phyloP scores from a whole-genome alignment of 495 filamentous ascomycete species.

The Trichoderma erinaceum region DNA sequence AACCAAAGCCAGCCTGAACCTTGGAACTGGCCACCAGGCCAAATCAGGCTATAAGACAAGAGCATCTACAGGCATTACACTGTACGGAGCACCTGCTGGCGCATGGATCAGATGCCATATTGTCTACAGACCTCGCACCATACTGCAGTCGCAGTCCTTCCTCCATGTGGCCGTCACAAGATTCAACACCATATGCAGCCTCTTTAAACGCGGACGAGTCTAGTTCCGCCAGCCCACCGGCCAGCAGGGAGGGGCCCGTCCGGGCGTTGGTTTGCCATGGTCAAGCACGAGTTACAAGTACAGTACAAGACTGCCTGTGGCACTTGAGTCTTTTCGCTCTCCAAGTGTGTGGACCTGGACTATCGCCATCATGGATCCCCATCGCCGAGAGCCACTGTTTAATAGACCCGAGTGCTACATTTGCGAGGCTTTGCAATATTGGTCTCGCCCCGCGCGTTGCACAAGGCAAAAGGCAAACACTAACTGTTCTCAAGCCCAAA shows the following conservation, averaged over 20 bases:
- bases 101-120: background rate
- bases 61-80: background rate
- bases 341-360: no score
- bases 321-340: no score
- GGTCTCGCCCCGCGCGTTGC: background rate
- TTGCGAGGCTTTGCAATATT: background rate
- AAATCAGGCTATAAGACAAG: background rate
- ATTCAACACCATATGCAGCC: slow-evolving; percentile 5
- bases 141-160: background rate
- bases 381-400: background rate
- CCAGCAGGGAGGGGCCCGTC: background rate
- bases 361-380: no score
- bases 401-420: background rate
- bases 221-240: background rate
- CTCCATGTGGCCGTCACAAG: background rate
- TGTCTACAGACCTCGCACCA: background rate
- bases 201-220: background rate
- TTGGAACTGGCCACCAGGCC: background rate
- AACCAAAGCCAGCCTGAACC: background rate
- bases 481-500: background rate
- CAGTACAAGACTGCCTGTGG: no score
- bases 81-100: no score
- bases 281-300: background rate
- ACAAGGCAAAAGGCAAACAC: background rate
- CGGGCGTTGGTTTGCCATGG: background rate